phyloP scores from a whole-genome alignment of 148 eudicot species.

The Pharnaceum exiguum region DNA sequence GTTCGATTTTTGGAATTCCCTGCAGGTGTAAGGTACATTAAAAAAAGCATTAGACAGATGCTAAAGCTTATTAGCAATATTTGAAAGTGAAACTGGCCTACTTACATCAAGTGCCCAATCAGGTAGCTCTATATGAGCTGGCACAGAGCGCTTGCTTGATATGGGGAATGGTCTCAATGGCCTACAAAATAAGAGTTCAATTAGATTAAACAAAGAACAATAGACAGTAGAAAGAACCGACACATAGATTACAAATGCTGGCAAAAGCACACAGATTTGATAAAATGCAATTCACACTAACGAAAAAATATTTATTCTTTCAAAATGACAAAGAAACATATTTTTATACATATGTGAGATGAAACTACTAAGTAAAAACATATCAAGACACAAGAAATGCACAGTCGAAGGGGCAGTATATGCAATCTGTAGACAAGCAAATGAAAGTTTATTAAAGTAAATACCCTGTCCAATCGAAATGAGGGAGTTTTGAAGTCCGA shows the following conservation, averaged over 20 bases:
- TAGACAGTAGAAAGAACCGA: neutral
- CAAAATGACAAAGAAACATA: neutral
- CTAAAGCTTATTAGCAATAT: neutral
- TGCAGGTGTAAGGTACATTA: conserved; percentile 24
- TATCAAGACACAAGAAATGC: neutral
- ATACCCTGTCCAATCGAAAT: conserved; percentile 98
- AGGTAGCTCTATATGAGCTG: conserved; percentile 66
- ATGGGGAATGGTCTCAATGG: conserved; percentile 72
- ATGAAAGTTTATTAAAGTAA: neutral
- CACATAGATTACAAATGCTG: neutral
- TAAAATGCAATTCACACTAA: no score
- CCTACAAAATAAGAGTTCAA: conserved; percentile 32
- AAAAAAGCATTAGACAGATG: conserved; percentile 2
- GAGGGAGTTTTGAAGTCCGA: conserved; percentile 69
- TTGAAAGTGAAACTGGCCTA: neutral
- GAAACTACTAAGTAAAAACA: neutral
- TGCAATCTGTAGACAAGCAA: neutral
- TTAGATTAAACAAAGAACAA: neutral
- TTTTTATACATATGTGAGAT: neutral
- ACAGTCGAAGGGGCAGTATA: neutral
- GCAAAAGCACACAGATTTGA: neutral
- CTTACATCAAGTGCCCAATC: conserved; percentile 96
- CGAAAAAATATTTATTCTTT: neutral
- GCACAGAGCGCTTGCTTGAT: conserved; percentile 62
- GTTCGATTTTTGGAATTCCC: conserved; percentile 93